Base-by-base conservation (phyloP, 257 asterid species). In the Nicotiana sylvestris region DNA sequence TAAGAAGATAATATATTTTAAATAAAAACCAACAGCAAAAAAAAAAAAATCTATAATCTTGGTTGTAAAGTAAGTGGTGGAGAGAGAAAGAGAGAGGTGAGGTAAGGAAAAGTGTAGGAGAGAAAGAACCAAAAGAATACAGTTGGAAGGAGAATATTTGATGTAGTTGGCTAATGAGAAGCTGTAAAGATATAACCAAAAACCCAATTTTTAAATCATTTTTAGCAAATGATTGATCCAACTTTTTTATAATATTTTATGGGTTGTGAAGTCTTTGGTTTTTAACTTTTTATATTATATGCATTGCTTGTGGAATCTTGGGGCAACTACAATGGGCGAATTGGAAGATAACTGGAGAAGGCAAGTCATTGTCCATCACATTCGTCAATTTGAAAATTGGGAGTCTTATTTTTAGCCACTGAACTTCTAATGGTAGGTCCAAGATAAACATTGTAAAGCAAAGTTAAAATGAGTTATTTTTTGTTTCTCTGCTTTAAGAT, bases 271-370 rank as follows among this genome's bases (percentile, higher is more conserved):
- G 67, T 61, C 67, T 7, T 61, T 61, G 67, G 32, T 8, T 57
- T 6, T 18, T 17, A 21, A 21, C 21, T 21, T 21, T 21, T 21
- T 21, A 21, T 7, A 21, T 58, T n/a, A 58, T 18, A 17, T 29
- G 25, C 64, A n/a, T 57, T 57, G 9, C 21, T 61, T 1, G 35
- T 21, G 58, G 78, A 70, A 43, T 39, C 17, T 21, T 15, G 32
- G 35, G 78, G 33, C 18, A 57, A 57, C 18, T 17, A 57, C 64
- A 57, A 57, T 57, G 27, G 64, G 27, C 64, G 64, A 70, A 70
- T 69, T 69, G 78, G 78, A 69, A n/a, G 57, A 69, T n/a, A 69
- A 58, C 57, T 70, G 78, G 78, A 39, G 33, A n/a, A 69, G 25
- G 4, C n/a, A 57, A 21, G 25, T 3, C 25, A 46, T 12, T 46